Percentiles rank a stretch among this genome's conserved stretches.
phyloP scores from a whole-genome alignment of 2,329 filamentous ascomycete species.

The Mycocentrospora acerina region DNA sequence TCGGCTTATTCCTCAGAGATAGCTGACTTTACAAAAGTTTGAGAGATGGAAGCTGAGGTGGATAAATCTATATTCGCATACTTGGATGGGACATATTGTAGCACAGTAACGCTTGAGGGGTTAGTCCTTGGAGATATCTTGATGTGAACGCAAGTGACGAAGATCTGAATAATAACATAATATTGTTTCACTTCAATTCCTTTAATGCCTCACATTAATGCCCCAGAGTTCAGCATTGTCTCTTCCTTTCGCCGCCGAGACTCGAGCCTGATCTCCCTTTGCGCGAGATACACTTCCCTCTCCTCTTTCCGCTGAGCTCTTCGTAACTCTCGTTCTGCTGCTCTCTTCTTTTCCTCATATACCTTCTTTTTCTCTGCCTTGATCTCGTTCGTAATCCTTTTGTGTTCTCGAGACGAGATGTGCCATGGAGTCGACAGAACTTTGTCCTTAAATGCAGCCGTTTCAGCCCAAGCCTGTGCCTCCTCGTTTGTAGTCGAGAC shows the following conservation, averaged over 20 bases:
- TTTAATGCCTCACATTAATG: conserved; percentile 29
- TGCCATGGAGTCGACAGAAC: conserved; percentile 58
- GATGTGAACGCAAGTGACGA: background rate
- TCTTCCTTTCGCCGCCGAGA: conserved; percentile 46
- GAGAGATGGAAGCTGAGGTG: no score
- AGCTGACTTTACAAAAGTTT: no score
- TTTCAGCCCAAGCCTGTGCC: conserved; percentile 54
- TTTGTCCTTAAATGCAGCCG: conserved; percentile 51
- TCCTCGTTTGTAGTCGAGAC: conserved; percentile 58
- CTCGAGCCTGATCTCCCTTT: conserved; percentile 45
- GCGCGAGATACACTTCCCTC: conserved; percentile 30
- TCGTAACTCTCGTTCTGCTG: conserved; percentile 38
- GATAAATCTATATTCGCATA: no score
- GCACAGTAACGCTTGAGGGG: no score
- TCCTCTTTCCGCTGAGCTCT: conserved; percentile 35
- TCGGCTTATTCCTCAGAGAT: no score
- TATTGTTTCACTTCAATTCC: no score
- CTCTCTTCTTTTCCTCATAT: conserved; percentile 32
- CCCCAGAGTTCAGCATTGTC: conserved; percentile 45
- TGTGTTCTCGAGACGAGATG: conserved; percentile 48
- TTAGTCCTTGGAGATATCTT: no score
- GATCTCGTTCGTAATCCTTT: conserved; percentile 41
- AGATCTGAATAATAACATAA: background rate
- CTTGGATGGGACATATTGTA: no score
- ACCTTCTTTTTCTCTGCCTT: conserved; percentile 45